Percentiles rank a stretch among this genome's conserved stretches.
These are phyloP conservation scores for Sphaerulina vaccinii DNA, from an alignment of 2,329 filamentous ascomycete genomes.

Conservation along the genomic window DNA sequence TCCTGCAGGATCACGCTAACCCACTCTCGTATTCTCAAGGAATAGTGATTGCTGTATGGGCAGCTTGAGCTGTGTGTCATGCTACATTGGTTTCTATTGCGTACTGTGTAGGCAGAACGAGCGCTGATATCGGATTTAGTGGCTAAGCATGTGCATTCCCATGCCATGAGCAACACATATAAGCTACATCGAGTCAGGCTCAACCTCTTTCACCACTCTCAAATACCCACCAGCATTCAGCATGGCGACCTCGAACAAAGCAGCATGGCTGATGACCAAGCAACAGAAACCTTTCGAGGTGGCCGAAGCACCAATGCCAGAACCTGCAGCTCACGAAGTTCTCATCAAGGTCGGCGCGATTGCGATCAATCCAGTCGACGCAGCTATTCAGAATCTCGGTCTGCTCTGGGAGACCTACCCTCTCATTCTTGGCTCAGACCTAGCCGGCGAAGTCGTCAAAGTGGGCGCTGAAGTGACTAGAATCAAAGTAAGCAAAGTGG, in stretches of 20 bases:
- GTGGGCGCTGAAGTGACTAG: conserved; percentile 26
- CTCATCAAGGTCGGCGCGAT: conserved; percentile 40
- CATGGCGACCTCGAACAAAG: not conserved
- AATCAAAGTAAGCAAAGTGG: too few species aligned
- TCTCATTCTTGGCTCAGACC: conserved; percentile 32
- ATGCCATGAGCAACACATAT: too few species aligned
- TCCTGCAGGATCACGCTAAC: not conserved
- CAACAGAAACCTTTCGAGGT: conserved; percentile 25
- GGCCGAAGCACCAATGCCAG: conserved; percentile 24
- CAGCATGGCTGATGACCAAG: conserved; percentile 23
- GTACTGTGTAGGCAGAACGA: not conserved
- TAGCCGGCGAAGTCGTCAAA: conserved; percentile 31
- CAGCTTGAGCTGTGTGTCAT: too few species aligned
- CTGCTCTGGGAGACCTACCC: conserved; percentile 30
- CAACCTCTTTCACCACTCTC: not conserved
- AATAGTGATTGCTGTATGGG: too few species aligned
- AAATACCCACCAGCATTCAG: not conserved
- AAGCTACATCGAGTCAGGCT: too few species aligned
- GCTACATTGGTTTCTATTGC: too few species aligned
- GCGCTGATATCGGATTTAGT: too few species aligned
- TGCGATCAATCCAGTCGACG: conserved; percentile 44
- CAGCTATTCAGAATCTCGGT: conserved; percentile 34
- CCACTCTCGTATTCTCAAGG: not conserved
- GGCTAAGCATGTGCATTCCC: too few species aligned
- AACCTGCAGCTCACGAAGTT: conserved; percentile 32